Percentiles rank a stretch among this genome's conserved stretches.
Evolutionary conservation across 768 basidiomycete genomes (phyloP).

Genomic region (Rubroboletus satanas): DNA sequence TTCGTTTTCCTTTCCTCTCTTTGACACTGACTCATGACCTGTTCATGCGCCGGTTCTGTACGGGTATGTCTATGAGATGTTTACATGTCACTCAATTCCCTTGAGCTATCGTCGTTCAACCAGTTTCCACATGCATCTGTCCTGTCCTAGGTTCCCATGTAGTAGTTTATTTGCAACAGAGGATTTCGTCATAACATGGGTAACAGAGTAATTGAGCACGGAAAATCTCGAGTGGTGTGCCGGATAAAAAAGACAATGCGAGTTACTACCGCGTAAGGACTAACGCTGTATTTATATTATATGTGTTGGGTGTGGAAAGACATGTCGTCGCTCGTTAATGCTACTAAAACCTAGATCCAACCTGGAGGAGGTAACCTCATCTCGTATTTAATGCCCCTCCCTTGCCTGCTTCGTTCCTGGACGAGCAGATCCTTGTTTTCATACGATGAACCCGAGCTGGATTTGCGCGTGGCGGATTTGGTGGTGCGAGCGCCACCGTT

Average conservation of each 20-base stretch:
- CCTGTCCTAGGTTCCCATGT: constrained; percentile 21
- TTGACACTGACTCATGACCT: constrained; percentile 29
- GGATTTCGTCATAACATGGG: constrained; percentile 3
- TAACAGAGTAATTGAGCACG: neutral
- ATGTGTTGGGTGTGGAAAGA: neutral
- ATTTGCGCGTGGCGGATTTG: neutral
- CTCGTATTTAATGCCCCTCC: neutral
- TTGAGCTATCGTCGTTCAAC: constrained; percentile 12
- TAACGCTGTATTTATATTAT: neutral
- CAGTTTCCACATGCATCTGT: constrained; percentile 15
- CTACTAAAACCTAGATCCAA: constrained; percentile 39
- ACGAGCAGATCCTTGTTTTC: constrained; percentile 12
- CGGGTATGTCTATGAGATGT: constrained; percentile 27
- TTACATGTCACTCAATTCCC: constrained; percentile 21
- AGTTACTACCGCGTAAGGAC: neutral
- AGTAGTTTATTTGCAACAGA: constrained; percentile 19
- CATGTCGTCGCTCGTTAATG: neutral
- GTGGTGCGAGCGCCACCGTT: neutral
- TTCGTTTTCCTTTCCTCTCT: constrained; percentile 28
- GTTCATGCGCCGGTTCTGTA: constrained; percentile 29
- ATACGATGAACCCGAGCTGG: constrained; percentile 6
- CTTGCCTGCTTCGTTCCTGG: constrained; percentile 16
- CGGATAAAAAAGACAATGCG: neutral
- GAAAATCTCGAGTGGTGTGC: neutral
- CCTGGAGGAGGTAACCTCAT: constrained; percentile 37